Conservation (phyloP, 2,329 filamentous ascomycete species). For the Pseudocercospora macadamiae region DNA sequence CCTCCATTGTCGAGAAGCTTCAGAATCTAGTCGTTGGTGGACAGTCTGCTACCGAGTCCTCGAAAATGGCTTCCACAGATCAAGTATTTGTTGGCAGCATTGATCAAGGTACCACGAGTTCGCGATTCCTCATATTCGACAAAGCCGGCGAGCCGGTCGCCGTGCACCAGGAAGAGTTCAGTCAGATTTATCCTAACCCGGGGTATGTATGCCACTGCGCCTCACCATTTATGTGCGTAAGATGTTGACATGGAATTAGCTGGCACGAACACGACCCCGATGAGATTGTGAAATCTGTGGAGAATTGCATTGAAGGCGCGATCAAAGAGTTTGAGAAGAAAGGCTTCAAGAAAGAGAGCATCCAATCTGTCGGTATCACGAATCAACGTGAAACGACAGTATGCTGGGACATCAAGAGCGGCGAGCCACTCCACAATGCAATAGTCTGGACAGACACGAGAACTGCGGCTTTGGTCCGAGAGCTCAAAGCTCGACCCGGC, state of each 20-base stretch:
- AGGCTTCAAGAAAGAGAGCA: conserved; percentile 68
- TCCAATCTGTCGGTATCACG: conserved; percentile 81
- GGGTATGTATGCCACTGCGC: conserved; percentile 62
- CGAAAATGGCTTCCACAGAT: conserved; percentile 16
- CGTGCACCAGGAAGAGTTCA: conserved; percentile 84
- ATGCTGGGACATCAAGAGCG: conserved; percentile 80
- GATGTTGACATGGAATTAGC: conserved; percentile 47
- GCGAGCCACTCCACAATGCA: conserved; percentile 79
- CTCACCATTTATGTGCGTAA: not conserved
- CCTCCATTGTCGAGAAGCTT: not conserved
- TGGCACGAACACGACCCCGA: conserved; percentile 89
- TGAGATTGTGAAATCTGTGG: conserved; percentile 74
- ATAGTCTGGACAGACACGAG: conserved; percentile 91
- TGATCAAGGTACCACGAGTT: conserved; percentile 88
- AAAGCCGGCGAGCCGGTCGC: conserved; percentile 75
- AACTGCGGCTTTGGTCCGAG: conserved; percentile 73
- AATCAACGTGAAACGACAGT: conserved; percentile 89
- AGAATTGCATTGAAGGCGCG: conserved; percentile 77
- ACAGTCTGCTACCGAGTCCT: not conserved
- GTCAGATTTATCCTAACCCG: conserved; percentile 79
- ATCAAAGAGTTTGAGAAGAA: conserved; percentile 70
- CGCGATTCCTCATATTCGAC: conserved; percentile 89
- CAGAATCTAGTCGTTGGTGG: not conserved
- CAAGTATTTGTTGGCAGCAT: conserved; percentile 81
- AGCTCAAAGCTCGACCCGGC: conserved; percentile 69